These are phyloP conservation scores for Thalassiosira exigua DNA, from an alignment of 352 stramenopile species.

Conservation along the genomic window DNA sequence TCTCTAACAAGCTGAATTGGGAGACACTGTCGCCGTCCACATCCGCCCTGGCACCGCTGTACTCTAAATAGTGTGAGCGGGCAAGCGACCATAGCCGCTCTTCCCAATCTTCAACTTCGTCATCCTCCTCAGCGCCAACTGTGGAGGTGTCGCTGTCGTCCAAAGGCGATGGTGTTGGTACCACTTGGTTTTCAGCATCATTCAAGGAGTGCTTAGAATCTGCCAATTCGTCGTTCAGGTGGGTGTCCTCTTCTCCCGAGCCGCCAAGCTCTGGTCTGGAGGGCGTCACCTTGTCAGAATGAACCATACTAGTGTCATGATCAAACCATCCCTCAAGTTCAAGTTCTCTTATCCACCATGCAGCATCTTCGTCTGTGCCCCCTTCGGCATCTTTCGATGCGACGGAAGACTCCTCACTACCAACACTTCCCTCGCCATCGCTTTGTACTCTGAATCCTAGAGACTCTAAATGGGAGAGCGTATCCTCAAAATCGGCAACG, in stretches of 20 bases:
- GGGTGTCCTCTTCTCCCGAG: slow-evolving; percentile 2
- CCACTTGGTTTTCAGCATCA: neutral
- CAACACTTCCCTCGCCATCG: slow-evolving; percentile 2
- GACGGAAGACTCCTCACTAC: slow-evolving; percentile 8
- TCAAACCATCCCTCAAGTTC: slow-evolving; percentile 60
- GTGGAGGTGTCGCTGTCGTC: slow-evolving; percentile 44
- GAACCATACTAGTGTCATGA: slow-evolving; percentile 54
- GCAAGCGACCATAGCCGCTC: slow-evolving; percentile 62
- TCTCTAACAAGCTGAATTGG: slow-evolving; percentile 7
- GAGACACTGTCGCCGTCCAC: neutral
- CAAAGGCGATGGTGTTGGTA: neutral
- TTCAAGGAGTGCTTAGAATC: slow-evolving; percentile 5
- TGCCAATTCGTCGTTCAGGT: slow-evolving; percentile 1
- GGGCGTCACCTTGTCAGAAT: slow-evolving; percentile 27
- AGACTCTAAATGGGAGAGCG: slow-evolving; percentile 37
- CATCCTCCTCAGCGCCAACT: slow-evolving; percentile 36
- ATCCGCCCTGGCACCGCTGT: slow-evolving; percentile 12
- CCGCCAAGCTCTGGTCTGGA: slow-evolving; percentile 2
- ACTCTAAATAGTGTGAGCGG: slow-evolving; percentile 54
- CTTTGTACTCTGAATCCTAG: slow-evolving; percentile 36
- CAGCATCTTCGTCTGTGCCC: neutral
- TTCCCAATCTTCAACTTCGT: slow-evolving; percentile 61
- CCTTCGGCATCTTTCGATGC: neutral
- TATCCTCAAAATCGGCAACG: slow-evolving; percentile 32
- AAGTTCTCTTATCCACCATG: slow-evolving; percentile 63